A percentile compares a stretch with the other conserved stretches of the same genome.
Evolutionary conservation across 2,329 filamentous ascomycete genomes (phyloP).

Genomic region (Penicillium sp.): DNA sequence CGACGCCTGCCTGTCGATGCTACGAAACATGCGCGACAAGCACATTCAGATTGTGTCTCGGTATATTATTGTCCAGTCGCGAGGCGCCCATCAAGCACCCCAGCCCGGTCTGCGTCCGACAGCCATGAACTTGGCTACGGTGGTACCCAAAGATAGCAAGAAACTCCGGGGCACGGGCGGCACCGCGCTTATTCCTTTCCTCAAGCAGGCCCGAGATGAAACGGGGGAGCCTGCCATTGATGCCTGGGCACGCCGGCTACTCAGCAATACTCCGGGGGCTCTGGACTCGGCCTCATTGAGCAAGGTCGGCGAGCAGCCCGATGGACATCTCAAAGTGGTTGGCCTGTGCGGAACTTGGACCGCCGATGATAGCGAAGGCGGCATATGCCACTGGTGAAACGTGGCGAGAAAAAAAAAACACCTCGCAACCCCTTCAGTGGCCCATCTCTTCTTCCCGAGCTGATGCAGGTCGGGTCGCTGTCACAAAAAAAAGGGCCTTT

Average conservation of each 20-base stretch:
- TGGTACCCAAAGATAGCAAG: constrained; percentile 38
- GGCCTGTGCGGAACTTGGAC: constrained; percentile 82
- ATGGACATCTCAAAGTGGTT: constrained; percentile 53
- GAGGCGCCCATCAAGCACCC: constrained; percentile 62
- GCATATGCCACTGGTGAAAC: constrained; percentile 50
- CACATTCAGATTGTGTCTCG: constrained; percentile 95
- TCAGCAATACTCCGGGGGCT: constrained; percentile 47
- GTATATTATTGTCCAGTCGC: constrained; percentile 87
- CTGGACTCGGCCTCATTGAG: constrained; percentile 41
- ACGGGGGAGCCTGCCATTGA: constrained; percentile 86
- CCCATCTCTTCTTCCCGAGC: too few species aligned
- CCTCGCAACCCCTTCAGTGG: too few species aligned
- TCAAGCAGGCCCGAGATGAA: constrained; percentile 95
- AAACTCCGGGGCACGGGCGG: constrained; percentile 85
- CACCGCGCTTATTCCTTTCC: constrained; percentile 86
- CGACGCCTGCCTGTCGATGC: constrained; percentile 79
- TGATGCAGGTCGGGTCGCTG: too few species aligned
- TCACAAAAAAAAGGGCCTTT: neutral
- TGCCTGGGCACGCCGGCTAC: constrained; percentile 54
- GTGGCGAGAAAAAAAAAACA: neutral
- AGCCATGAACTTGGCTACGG: constrained; percentile 52
- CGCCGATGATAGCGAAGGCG: constrained; percentile 72
- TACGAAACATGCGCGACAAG: constrained; percentile 76
- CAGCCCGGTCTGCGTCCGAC: constrained; percentile 43
- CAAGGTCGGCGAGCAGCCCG: constrained; percentile 49